Conservation (phyloP, 176 grass and related monocot genomes). For the Typha latifolia region DNA sequence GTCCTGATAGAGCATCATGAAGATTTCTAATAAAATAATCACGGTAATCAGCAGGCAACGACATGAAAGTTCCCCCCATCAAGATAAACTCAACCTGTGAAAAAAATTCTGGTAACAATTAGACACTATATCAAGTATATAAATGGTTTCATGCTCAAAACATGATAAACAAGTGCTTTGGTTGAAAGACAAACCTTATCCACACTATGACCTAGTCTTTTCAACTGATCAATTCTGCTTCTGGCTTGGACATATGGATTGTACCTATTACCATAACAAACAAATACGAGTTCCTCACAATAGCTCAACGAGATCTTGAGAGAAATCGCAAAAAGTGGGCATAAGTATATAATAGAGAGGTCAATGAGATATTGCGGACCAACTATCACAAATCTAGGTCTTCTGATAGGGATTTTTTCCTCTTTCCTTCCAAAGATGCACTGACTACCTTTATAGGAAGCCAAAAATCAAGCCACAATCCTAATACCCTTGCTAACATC, state of each 20-base stretch:
- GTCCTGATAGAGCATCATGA: slow-evolving; percentile 85
- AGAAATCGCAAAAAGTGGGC: too few relatives aligned
- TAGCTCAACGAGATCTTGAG: not conserved
- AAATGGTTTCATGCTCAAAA: slow-evolving; percentile 8
- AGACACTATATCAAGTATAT: not conserved
- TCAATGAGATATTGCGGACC: too few relatives aligned
- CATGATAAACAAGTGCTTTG: not conserved
- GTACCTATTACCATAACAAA: slow-evolving; percentile 50
- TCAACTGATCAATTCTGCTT: slow-evolving; percentile 99
- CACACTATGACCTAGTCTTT: slow-evolving; percentile 91
- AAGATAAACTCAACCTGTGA: slow-evolving; percentile 89
- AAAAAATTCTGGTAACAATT: not conserved
- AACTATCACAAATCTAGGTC: too few relatives aligned
- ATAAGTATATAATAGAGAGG: too few relatives aligned
- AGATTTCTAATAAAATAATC: slow-evolving; percentile 99
- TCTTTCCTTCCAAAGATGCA: too few relatives aligned
- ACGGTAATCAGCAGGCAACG: slow-evolving; percentile 80
- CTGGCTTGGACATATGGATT: slow-evolving; percentile 96
- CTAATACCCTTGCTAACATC: too few relatives aligned
- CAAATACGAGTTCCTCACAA: not conserved
- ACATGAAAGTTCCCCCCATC: slow-evolving; percentile 99
- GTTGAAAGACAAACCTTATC: slow-evolving; percentile 61
- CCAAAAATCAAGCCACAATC: too few relatives aligned
- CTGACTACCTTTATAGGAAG: too few relatives aligned
- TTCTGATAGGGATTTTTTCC: too few relatives aligned